Percentiles rank a stretch among this genome's conserved stretches.
Evolutionary conservation across 805 yeast species (phyloP).

Genomic region (Tetrapisispora fleetii): DNA sequence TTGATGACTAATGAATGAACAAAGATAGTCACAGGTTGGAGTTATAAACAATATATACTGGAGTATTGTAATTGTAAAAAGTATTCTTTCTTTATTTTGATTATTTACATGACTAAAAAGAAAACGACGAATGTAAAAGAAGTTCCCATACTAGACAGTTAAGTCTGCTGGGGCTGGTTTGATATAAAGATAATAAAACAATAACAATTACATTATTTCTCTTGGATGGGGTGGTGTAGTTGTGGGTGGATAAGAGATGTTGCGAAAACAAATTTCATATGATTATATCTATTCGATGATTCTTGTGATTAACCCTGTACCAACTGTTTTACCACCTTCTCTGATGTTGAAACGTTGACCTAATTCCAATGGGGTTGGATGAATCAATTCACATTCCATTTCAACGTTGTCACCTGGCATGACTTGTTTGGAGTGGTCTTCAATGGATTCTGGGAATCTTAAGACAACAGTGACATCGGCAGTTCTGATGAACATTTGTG

Average conservation of each 20-base stretch:
- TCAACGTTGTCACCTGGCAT: conserved; percentile 98
- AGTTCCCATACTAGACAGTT: too few relatives aligned
- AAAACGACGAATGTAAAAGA: background rate
- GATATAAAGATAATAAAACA: background rate
- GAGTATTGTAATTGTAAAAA: too few relatives aligned
- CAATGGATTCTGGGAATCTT: conserved; percentile 76
- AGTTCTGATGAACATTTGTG: conserved; percentile 94
- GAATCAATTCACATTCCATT: conserved; percentile 82
- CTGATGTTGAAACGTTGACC: conserved; percentile 98
- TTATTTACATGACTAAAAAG: conserved; percentile 2
- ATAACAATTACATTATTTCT: background rate
- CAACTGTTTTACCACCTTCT: conserved; percentile 99
- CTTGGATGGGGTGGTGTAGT: too few relatives aligned
- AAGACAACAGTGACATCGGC: conserved; percentile 88
- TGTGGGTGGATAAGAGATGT: too few relatives aligned
- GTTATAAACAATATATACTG: too few relatives aligned
- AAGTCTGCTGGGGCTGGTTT: background rate
- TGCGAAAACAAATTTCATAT: background rate
- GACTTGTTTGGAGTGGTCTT: conserved; percentile 81
- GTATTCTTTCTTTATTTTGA: background rate
- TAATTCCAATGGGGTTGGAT: conserved; percentile 88
- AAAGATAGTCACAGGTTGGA: too few relatives aligned
- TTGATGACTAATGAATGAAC: too few relatives aligned
- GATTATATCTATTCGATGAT: conserved; percentile 43
- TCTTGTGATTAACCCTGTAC: conserved; percentile 96